Conservation (phyloP, 768 basidiomycete genomes). For the Calvatia gigantea region DNA sequence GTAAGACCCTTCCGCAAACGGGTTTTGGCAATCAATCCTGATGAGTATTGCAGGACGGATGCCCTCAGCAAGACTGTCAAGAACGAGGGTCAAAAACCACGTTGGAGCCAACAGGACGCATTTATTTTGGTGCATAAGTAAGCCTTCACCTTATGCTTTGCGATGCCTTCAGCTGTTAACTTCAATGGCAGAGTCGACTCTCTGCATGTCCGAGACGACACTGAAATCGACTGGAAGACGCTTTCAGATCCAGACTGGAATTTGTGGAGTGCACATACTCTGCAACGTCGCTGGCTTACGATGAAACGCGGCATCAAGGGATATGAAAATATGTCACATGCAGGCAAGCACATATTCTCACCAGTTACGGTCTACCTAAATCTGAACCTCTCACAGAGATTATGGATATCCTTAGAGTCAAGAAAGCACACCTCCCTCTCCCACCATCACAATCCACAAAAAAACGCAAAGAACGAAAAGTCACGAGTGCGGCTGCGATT, state of each 20-base stretch:
- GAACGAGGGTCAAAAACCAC: conserved; percentile 62
- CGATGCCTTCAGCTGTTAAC: not conserved
- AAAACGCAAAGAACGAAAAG: conserved; percentile 44
- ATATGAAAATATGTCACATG: conserved; percentile 76
- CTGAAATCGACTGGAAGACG: conserved; percentile 82
- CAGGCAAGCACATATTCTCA: conserved; percentile 41
- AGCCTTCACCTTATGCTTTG: conserved; percentile 19
- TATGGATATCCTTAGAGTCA: conserved; percentile 74
- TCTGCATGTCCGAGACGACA: conserved; percentile 71
- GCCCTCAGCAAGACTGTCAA: conserved; percentile 69
- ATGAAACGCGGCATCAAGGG: conserved; percentile 78
- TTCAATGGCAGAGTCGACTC: conserved; percentile 57
- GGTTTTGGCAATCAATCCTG: not conserved
- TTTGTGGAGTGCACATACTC: conserved; percentile 75
- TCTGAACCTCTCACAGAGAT: conserved; percentile 48
- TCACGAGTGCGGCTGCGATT: conserved; percentile 48
- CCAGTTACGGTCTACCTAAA: not conserved
- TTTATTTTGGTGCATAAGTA: conserved; percentile 83
- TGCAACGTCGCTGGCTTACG: conserved; percentile 78
- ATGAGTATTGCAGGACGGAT: conserved; percentile 58
- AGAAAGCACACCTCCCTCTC: conserved; percentile 59
- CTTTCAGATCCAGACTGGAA: conserved; percentile 77
- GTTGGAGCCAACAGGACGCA: conserved; percentile 76
- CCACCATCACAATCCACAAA: conserved; percentile 22
- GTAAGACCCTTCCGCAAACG: conserved; percentile 29